Evolutionary conservation across 2,329 filamentous ascomycete species (phyloP).

Genomic region (Exophiala mesophila): DNA sequence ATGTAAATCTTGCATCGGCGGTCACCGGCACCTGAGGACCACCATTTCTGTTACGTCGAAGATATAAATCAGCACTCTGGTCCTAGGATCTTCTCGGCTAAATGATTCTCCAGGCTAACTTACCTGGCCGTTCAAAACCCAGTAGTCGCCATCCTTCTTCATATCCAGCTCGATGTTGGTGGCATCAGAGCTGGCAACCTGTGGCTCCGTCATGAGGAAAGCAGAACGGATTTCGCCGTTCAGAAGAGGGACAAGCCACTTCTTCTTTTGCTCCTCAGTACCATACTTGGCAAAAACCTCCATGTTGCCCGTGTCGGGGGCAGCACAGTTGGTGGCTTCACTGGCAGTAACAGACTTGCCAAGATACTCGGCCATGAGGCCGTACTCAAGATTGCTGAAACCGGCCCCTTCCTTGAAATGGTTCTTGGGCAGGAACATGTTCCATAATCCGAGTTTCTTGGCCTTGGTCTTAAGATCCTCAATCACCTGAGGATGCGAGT

Average conservation of each 20-base stretch:
- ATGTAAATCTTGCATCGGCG: constrained; percentile 89
- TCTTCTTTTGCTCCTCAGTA: constrained; percentile 63
- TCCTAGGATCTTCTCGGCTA: no score
- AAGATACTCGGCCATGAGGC: constrained; percentile 92
- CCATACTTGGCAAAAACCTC: constrained; percentile 91
- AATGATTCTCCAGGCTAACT: constrained; percentile 1
- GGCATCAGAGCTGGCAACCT: constrained; percentile 83
- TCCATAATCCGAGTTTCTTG: constrained; percentile 82
- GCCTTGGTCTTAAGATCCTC: constrained; percentile 88
- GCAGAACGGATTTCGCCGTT: constrained; percentile 81
- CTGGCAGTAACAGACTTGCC: constrained; percentile 79
- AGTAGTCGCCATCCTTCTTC: constrained; percentile 75
- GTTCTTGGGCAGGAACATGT: constrained; percentile 92
- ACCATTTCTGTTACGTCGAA: constrained; percentile 99
- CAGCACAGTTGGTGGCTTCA: constrained; percentile 84
- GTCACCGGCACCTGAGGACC: constrained; percentile 93
- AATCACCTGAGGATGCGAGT: constrained; percentile 70
- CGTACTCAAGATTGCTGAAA: constrained; percentile 84
- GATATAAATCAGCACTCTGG: no score
- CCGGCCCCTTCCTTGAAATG: constrained; percentile 95
- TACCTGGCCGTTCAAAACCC: constrained; percentile 71
- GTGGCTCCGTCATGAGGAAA: constrained; percentile 91
- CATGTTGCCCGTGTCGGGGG: constrained; percentile 93
- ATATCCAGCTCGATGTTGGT: constrained; percentile 88
- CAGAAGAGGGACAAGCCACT: constrained; percentile 77